Conservation (phyloP, 202 grass and related monocot genomes). For the Musa balbisiana region DNA sequence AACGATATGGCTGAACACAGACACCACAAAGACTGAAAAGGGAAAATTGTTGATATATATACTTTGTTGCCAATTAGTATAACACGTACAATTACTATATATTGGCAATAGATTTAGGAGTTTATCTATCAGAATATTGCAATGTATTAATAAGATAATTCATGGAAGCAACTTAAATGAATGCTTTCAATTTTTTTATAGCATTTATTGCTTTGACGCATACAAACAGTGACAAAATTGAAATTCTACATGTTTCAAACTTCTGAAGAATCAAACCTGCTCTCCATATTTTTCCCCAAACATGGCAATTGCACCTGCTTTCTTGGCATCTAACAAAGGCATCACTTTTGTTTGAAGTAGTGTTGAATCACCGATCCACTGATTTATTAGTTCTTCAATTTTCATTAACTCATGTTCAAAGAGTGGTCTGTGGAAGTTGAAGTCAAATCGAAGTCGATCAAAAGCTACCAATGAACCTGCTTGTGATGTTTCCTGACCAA, state of each 20-base stretch:
- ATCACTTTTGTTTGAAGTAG: constrained; percentile 84
- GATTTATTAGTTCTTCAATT: constrained; percentile 81
- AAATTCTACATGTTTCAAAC: not conserved
- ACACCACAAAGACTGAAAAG: not conserved
- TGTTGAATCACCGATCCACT: constrained; percentile 60
- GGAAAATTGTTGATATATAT: not conserved
- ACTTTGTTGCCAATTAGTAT: not conserved
- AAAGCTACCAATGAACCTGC: constrained; percentile 93
- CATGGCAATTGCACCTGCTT: constrained; percentile 90
- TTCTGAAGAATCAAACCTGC: constrained; percentile 36
- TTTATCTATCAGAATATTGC: no score
- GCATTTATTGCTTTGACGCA: not conserved
- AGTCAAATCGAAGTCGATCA: constrained; percentile 90
- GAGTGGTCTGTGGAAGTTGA: constrained; percentile 80
- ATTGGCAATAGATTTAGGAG: no score
- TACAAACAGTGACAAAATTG: not conserved
- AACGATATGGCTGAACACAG: not conserved
- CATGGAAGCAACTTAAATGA: not conserved
- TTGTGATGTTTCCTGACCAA: constrained; percentile 88
- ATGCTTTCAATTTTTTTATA: no score
- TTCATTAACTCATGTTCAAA: constrained; percentile 56
- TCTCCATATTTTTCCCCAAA: constrained; percentile 96
- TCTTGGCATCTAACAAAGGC: constrained; percentile 82
- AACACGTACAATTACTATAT: not conserved
- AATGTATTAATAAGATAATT: not conserved